Percentiles rank a stretch among this genome's conserved stretches.
Evolutionary conservation across 108 stramenopile genomes (phyloP).

Genomic region (Thalassiosira profunda): DNA sequence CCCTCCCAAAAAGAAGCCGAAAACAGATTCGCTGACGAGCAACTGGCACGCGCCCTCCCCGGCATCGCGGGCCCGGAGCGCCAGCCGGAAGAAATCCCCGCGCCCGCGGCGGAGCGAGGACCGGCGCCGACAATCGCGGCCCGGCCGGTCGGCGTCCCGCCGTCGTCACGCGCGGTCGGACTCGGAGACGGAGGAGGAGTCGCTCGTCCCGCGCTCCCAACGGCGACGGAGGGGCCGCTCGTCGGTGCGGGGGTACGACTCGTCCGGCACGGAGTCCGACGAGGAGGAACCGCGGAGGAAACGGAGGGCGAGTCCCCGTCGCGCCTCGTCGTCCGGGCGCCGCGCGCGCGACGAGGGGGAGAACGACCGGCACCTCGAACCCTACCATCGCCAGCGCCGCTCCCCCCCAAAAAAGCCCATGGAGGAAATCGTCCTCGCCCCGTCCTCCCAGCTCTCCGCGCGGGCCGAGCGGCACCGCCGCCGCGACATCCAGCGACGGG

Average conservation of each 20-base stretch:
- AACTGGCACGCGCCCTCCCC: background rate
- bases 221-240: background rate
- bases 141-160: background rate
- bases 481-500: background rate
- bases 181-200: constrained; percentile 4
- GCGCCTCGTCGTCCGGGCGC: background rate
- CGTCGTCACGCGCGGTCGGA: background rate
- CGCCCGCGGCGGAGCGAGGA: background rate
- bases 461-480: no score
- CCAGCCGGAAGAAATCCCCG: background rate
- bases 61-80: background rate
- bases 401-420: constrained; percentile 13
- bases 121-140: background rate
- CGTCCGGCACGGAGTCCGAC: no score
- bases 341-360: background rate
- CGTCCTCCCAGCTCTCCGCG: no score
- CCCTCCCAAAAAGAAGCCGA: background rate
- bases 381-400: no score
- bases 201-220: background rate
- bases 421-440: constrained; percentile 1
- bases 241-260: background rate
- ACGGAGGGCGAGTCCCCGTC: background rate
- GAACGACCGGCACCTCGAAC: no score
- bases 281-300: no score
- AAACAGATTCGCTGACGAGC: background rate